Evolutionary conservation across 192 early-diverging fungal genomes (phyloP), one percentile per base, ranked within the genome.

Genomic region (Coemansia reversa): DNA sequence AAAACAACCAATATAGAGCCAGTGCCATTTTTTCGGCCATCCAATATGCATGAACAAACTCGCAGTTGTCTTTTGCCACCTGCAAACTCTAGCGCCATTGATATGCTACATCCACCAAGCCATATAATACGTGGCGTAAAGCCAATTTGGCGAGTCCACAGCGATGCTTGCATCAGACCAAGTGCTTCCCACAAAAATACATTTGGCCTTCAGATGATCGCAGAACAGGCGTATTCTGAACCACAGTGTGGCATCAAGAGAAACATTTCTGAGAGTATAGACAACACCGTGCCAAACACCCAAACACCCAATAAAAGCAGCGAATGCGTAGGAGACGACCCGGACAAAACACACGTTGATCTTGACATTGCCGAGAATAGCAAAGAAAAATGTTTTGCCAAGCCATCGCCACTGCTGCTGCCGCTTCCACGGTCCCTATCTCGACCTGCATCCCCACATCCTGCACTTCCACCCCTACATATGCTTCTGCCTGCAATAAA

Each of bases 331-430:
- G 63, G 53, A 11, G 62, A 28, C 5, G 72, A 75, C 1, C 57
- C 69, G 2, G 72, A 75, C 49, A 30, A 55, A 32, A 75, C 72
- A 11, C 67, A 39, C n/a, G 63, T 75, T 54, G 67, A 75, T 14
- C 55, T 75, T n/a, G 52, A 51, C 22, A 33, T 5, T 20, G 39
- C 30, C 6, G 51, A 60, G 25, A 25, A 51, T 20, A 60, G 27
- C 22, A 19, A 9, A 8, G 11, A 20, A 24, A 14, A 25, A 11
- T 45, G 39, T 45, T 45, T 14, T 16, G 39, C 39, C 14, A 45
- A 45, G 39, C 55, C 55, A 48, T 55, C 19, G 20, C n/a, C 33
- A 19, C 19, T 66, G 55, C 47, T 19, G n/a, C 29, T 30, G 25
- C 28, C 25, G 19, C 52, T 22, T 35, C 24, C 52, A 18, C 64